Percentiles rank a stretch among this genome's conserved stretches.
Conservation (phyloP, 2,329 filamentous ascomycete genomes). For the Aureobasidium vineae region DNA sequence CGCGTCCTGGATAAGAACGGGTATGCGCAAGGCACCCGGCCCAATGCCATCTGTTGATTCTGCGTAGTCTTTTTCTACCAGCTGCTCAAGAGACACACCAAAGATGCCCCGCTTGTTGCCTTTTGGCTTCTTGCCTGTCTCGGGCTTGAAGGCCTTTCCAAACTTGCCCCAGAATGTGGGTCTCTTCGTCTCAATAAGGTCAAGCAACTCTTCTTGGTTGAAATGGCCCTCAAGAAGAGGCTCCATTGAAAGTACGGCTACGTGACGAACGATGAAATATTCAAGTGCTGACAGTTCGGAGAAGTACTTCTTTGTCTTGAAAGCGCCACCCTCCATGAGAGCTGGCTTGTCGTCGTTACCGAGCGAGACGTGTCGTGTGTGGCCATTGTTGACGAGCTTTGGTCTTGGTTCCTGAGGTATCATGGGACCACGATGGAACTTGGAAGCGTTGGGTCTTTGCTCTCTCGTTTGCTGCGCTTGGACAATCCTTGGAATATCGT, state of each 20-base stretch:
- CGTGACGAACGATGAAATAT: constrained; percentile 94
- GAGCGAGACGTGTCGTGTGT: constrained; percentile 65
- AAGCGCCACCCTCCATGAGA: constrained; percentile 45
- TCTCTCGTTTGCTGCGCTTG: constrained; percentile 94
- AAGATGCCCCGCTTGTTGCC: constrained; percentile 91
- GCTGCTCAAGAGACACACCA: constrained; percentile 79
- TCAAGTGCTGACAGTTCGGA: constrained; percentile 93
- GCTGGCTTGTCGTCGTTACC: constrained; percentile 50
- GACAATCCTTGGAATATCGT: constrained; percentile 94
- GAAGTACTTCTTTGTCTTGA: constrained; percentile 77
- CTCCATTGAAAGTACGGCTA: constrained; percentile 93
- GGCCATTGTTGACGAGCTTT: constrained; percentile 59
- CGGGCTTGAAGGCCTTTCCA: constrained; percentile 73
- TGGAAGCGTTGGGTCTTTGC: constrained; percentile 76
- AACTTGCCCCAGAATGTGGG: constrained; percentile 98
- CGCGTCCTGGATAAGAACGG: constrained; percentile 91
- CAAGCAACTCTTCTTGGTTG: constrained; percentile 86
- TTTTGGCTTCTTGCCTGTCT: constrained; percentile 66
- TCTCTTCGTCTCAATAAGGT: constrained; percentile 89
- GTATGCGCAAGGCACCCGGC: constrained; percentile 83
- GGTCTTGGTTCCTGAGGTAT: constrained; percentile 66
- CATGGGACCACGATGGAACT: constrained; percentile 68
- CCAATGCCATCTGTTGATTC: constrained; percentile 98
- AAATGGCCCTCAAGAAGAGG: constrained; percentile 87
- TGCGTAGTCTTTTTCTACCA: constrained; percentile 90